Evolutionary conservation across 371 early-diverging fungal species (phyloP).

Genomic region (Syncephalis plumigaleata): DNA sequence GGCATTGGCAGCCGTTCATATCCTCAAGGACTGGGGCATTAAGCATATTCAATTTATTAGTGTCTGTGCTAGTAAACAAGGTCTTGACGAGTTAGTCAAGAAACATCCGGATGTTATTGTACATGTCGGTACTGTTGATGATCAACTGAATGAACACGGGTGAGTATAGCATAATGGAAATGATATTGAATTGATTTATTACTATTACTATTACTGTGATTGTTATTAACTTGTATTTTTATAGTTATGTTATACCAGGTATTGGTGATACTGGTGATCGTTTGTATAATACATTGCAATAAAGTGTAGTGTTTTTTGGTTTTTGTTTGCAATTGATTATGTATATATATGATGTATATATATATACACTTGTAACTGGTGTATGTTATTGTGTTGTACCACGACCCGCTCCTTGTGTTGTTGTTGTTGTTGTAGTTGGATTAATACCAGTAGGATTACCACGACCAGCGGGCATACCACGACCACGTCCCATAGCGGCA

Average conservation of each 20-base stretch:
- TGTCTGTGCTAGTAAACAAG: constrained; percentile 36
- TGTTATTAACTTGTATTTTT: constrained; percentile 2
- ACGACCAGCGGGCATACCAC: no score
- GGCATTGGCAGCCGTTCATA: constrained; percentile 59
- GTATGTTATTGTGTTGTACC: no score
- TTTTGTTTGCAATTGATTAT: no score
- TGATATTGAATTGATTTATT: no score
- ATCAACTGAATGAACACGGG: constrained; percentile 37
- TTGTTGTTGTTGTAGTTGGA: no score
- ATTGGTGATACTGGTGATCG: constrained; percentile 70
- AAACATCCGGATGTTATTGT: constrained; percentile 63
- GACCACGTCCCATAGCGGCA: no score
- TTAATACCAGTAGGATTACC: no score
- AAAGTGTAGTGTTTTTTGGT: not conserved
- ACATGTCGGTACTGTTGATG: constrained; percentile 51
- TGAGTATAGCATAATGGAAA: constrained; percentile 10
- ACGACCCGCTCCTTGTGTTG: no score
- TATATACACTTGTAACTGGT: no score
- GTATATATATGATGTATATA: no score
- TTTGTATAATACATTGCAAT: constrained; percentile 26
- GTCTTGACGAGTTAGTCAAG: constrained; percentile 31
- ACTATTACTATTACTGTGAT: not conserved
- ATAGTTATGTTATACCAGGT: constrained; percentile 46
- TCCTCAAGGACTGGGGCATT: constrained; percentile 68
- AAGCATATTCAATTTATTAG: constrained; percentile 49